Percentiles rank a stretch among this genome's conserved stretches.
Conservation (phyloP, 2,329 filamentous ascomycete species). For the Xylaria digitata region DNA sequence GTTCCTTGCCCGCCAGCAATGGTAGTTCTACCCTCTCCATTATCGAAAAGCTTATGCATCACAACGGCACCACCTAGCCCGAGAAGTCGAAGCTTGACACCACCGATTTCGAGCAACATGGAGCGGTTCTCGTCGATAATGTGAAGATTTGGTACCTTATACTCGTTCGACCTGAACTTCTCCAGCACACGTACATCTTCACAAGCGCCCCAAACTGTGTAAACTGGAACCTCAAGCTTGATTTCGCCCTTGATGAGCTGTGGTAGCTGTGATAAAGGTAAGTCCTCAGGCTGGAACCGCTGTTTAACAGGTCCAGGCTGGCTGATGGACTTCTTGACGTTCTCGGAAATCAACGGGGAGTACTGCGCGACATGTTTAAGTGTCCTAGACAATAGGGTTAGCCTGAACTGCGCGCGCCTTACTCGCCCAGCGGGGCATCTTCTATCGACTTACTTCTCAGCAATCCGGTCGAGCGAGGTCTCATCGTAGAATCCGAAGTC, state of each 20-base stretch:
- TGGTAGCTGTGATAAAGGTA: constrained; percentile 92
- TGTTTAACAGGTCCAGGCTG: constrained; percentile 83
- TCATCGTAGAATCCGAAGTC: constrained; percentile 99
- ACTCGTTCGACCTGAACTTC: constrained; percentile 96
- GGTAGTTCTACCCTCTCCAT: constrained; percentile 95
- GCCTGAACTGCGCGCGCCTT: constrained; percentile 3
- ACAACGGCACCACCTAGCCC: constrained; percentile 96
- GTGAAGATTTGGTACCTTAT: constrained; percentile 96
- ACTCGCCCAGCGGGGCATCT: not conserved
- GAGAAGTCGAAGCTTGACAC: constrained; percentile 93
- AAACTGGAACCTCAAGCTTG: constrained; percentile 94
- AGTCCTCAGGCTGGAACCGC: constrained; percentile 81
- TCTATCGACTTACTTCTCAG: constrained; percentile 81
- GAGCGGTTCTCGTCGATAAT: constrained; percentile 99
- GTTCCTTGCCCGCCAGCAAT: constrained; percentile 98
- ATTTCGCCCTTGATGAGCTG: constrained; percentile 88
- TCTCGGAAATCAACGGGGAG: constrained; percentile 89
- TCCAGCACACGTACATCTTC: constrained; percentile 98
- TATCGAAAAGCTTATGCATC: constrained; percentile 99
- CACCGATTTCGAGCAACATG: constrained; percentile 91
- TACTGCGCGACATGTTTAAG: constrained; percentile 99
- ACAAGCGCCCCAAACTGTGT: constrained; percentile 98
- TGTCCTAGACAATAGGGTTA: constrained; percentile 68
- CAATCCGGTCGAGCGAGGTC: constrained; percentile 93
- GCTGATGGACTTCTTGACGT: constrained; percentile 74